Base-by-base conservation (phyloP, 495 filamentous ascomycete species). In the Neurospora hispaniola region DNA sequence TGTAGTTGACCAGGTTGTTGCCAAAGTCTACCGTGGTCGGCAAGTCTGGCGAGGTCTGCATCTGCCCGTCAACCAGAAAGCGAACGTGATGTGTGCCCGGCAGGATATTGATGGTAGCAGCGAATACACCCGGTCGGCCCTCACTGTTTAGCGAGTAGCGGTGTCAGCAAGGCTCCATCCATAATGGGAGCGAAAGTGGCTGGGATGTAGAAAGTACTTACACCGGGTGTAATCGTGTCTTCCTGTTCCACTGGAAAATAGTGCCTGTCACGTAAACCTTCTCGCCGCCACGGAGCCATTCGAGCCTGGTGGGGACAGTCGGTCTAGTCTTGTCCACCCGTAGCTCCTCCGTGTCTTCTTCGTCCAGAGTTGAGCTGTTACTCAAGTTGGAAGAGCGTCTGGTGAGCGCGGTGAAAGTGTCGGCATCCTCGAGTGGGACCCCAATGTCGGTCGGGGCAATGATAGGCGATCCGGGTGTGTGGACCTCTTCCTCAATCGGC, bases 221-320 rank as follows among this genome's bases (percentile, higher is more conserved):
- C 94, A 90, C 90, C 85, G 88, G 90, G 80, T 93, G 89, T 78
- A 99, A 83, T 70, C 90, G 89, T 76, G 91, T 94, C 80, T 98
- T 98, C 81, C 92, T 90, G 79, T 93, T 92, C 96, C 96, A 99
- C 77, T 92, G 90, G 72, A 94, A 94, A 78, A 98, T 97, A 23
- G 96, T 98, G 74, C 96, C 96, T 1, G 96, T 98, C 44, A 99
- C 93, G 80, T 96, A 98, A 72, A 98, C 90, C 83, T 93, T 96
- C 71, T 96, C 88, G 73, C 91, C 92, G 43, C 87, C 88, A 38
- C 89, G 86, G 70, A 84, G 86, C 96, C 95, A 99, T 81, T 93
- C 90, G 44, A 99, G 88, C 42, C 86, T 79, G 14, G 93, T 97
- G 9, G 94, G 93, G 46, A 98, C 91, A 20, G 88, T 90, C 4